These are phyloP conservation scores for Hypsizygus marmoreus DNA, from an alignment of 768 basidiomycete genomes.

Conservation along the genomic window DNA sequence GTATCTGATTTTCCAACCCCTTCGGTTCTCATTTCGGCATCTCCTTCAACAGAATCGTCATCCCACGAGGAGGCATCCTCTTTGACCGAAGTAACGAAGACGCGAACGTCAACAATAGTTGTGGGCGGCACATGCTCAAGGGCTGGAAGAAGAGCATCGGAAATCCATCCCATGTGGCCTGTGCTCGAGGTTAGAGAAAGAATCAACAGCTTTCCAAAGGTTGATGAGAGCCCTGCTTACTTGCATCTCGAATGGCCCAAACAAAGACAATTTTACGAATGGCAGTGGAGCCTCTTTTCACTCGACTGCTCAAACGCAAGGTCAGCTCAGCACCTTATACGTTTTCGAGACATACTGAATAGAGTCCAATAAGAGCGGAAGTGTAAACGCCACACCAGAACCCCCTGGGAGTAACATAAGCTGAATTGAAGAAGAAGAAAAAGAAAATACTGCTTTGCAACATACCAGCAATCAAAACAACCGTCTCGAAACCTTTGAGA, in stretches of 20 bases:
- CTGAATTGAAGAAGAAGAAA: not conserved
- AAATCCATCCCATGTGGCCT: conserved; percentile 33
- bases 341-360: conserved; percentile 35
- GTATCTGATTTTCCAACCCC: not conserved
- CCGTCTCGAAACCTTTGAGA: conserved; percentile 42
- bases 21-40: conserved; percentile 12
- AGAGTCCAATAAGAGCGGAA: conserved; percentile 45
- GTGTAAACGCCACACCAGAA: conserved; percentile 49
- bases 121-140: conserved; percentile 4
- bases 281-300: conserved; percentile 1
- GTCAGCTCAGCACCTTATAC: not conserved
- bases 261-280: conserved; percentile 30
- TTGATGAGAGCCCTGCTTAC: conserved; percentile 20
- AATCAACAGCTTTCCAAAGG: not conserved
- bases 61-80: conserved; percentile 5
- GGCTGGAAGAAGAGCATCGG: conserved; percentile 22
- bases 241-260: conserved; percentile 42
- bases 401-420: conserved; percentile 33
- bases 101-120: conserved; percentile 16
- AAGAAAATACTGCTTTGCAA: no score
- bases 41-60: conserved; percentile 10
- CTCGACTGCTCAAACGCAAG: not conserved
- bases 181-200: not conserved
- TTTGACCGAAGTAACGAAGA: conserved; percentile 19
- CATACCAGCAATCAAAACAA: conserved; percentile 48